These are phyloP conservation scores for Arthrinium puccinioides DNA, from an alignment of 2,329 filamentous ascomycete genomes.

Conservation along the genomic window DNA sequence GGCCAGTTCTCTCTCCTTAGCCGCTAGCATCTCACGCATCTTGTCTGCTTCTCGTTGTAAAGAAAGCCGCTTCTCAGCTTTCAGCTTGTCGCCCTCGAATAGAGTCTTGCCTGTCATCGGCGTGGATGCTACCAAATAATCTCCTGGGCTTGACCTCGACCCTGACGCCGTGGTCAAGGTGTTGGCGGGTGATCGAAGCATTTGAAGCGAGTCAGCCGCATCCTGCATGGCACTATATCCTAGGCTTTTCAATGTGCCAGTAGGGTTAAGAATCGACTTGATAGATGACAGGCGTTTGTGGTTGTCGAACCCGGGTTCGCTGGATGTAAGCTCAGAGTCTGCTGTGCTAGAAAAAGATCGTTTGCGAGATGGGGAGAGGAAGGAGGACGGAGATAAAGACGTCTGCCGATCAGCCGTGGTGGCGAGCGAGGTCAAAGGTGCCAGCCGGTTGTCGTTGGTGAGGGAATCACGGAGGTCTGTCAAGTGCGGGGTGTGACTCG, in stretches of 20 bases:
- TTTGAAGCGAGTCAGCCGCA: constrained; percentile 31
- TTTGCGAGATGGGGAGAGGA: constrained; percentile 54
- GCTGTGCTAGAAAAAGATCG: constrained; percentile 55
- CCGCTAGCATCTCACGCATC: constrained; percentile 66
- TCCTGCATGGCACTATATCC: constrained; percentile 22
- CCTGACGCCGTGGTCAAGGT: constrained; percentile 31
- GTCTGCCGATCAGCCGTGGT: constrained; percentile 42
- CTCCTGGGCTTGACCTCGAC: constrained; percentile 33
- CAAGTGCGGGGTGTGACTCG: constrained; percentile 30
- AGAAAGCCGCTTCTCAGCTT: constrained; percentile 55
- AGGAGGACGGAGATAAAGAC: constrained; percentile 54
- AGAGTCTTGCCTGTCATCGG: constrained; percentile 12
- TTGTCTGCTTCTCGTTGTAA: constrained; percentile 67
- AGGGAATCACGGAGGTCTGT: constrained; percentile 34
- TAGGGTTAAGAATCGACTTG: constrained; percentile 65
- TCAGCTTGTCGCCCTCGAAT: constrained; percentile 41
- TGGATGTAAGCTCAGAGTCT: constrained; percentile 39
- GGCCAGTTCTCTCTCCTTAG: constrained; percentile 68
- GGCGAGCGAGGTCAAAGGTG: constrained; percentile 44
- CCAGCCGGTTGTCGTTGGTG: constrained; percentile 50
- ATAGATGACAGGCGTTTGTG: constrained; percentile 66
- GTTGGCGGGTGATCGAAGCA: constrained; percentile 35
- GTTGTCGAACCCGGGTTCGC: constrained; percentile 35
- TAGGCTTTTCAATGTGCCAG: constrained; percentile 15
- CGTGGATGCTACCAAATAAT: constrained; percentile 26